Evolutionary conservation across 805 yeast genomes (phyloP).

Genomic region (Hanseniaspora lachancei): DNA sequence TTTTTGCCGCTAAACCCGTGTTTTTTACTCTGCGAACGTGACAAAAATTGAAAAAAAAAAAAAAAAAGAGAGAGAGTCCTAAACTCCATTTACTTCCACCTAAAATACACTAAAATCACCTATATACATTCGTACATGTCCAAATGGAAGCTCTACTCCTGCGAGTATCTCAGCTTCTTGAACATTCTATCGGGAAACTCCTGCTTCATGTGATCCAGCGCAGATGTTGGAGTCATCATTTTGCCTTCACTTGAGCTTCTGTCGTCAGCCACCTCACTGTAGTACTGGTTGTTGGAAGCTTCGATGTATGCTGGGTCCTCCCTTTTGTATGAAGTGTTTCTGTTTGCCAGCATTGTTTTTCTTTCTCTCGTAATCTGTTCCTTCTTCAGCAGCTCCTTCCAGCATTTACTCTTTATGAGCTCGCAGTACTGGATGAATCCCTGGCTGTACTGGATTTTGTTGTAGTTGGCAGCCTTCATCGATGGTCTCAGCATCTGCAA

Average conservation of each 20-base stretch:
- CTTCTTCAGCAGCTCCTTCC: conserved; percentile 4
- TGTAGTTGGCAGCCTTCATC: conserved; percentile 15
- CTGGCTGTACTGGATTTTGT: conserved; percentile 5
- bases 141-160: not conserved
- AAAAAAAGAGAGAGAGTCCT: too few species aligned
- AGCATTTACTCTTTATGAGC: conserved; percentile 9
- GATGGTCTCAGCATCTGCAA: conserved; percentile 22
- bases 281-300: not conserved
- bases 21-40: too few species aligned
- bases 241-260: not conserved
- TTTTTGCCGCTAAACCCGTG: too few species aligned
- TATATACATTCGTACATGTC: not conserved
- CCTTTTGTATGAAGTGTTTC: conserved; percentile 4
- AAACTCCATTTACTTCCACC: not conserved
- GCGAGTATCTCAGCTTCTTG: conserved; percentile 1
- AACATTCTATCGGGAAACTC: not conserved
- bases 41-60: too few species aligned
- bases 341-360: not conserved
- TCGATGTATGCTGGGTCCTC: not conserved
- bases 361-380: conserved; percentile 4
- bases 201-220: not conserved
- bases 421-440: conserved; percentile 13
- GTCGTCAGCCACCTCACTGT: not conserved
- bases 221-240: conserved; percentile 7
- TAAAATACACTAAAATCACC: not conserved